Percentiles rank a stretch among this genome's conserved stretches.
Conservation (phyloP, 2,329 filamentous ascomycete genomes). For the Coniochaeta prunicola region DNA sequence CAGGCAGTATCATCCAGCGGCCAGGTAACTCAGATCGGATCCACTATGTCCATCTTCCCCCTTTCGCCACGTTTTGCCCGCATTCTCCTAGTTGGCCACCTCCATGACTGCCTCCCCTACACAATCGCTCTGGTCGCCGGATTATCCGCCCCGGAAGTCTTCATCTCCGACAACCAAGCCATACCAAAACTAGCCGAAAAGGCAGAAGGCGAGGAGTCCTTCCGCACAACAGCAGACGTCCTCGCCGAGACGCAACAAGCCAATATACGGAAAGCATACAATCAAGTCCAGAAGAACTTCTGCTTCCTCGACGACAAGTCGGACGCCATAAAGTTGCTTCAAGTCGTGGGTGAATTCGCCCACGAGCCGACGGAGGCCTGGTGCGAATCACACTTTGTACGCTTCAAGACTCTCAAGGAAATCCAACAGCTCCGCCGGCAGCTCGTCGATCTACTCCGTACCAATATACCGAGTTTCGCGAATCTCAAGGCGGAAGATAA, state of each 20-base stretch:
- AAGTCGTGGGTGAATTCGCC: constrained; percentile 80
- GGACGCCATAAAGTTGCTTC: constrained; percentile 85
- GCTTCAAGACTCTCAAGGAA: constrained; percentile 81
- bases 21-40: constrained; percentile 71
- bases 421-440: constrained; percentile 76
- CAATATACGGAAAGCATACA: constrained; percentile 52
- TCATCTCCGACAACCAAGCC: constrained; percentile 73
- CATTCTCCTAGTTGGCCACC: constrained; percentile 82
- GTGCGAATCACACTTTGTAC: constrained; percentile 78
- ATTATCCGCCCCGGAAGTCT: constrained; percentile 81
- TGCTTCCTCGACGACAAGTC: constrained; percentile 73
- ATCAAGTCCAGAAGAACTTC: constrained; percentile 70
- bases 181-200: constrained; percentile 49
- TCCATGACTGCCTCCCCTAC: constrained; percentile 75
- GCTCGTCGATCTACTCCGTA: constrained; percentile 71
- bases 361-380: constrained; percentile 66
- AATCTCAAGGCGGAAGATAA: constrained; percentile 46
- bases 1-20: constrained; percentile 68
- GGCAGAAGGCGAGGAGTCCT: constrained; percentile 35
- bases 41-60: constrained; percentile 81
- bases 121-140: constrained; percentile 84
- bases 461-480: constrained; percentile 61
- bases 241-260: constrained; percentile 64
- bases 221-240: constrained; percentile 60
- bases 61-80: constrained; percentile 85